Percentiles rank a stretch among this genome's conserved stretches.
Conservation (phyloP, 78 protist species). For the Dictyostelium purpureum region DNA sequence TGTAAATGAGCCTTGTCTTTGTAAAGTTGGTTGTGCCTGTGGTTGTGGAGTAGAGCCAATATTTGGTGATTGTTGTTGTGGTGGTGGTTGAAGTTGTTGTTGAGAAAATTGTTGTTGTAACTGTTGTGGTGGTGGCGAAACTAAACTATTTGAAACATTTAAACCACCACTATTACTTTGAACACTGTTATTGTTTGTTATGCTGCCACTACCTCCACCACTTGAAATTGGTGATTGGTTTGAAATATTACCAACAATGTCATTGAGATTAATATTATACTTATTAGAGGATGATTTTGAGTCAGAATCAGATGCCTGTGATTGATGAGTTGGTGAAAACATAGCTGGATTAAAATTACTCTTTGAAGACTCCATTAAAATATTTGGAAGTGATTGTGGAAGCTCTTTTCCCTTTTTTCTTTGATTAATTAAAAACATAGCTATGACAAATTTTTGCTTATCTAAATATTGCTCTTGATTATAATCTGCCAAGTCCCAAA, state of each 20-base stretch:
- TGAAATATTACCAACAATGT: slow-evolving; percentile 14
- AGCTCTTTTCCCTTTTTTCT: slow-evolving; percentile 61
- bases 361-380: slow-evolving; percentile 51
- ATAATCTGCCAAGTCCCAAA: slow-evolving; percentile 67
- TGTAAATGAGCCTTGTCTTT: slow-evolving; percentile 5
- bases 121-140: background rate
- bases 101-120: background rate
- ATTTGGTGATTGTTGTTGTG: background rate
- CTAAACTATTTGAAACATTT: background rate
- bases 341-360: slow-evolving; percentile 1
- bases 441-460: slow-evolving; percentile 69
- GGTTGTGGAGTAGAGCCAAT: background rate
- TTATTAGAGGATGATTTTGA: background rate
- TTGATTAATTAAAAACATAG: slow-evolving; percentile 56
- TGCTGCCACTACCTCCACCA: background rate
- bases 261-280: slow-evolving; percentile 45
- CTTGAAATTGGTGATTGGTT: background rate
- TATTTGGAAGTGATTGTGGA: slow-evolving; percentile 3
- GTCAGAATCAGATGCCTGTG: background rate
- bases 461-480: slow-evolving; percentile 40
- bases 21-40: background rate
- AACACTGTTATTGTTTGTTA: background rate
- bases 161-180: background rate
- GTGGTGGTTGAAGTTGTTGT: slow-evolving; percentile 8
- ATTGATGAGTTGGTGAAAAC: background rate